Conservation (phyloP, 257 asterid genomes). For the Gentiana straminea region DNA sequence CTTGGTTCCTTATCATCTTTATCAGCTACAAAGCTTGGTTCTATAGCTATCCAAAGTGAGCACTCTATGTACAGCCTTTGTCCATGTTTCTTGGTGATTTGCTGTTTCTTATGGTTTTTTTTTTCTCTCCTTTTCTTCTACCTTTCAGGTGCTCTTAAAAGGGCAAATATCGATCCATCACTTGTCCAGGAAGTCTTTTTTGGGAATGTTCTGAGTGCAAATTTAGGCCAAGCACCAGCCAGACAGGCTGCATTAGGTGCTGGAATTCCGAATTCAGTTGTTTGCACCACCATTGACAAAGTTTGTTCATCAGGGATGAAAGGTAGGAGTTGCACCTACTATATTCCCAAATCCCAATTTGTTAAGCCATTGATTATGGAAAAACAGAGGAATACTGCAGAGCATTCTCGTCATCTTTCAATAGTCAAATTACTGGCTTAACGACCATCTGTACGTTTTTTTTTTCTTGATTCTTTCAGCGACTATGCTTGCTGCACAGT, state of each 20-base stretch:
- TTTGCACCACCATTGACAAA: constrained; percentile 89
- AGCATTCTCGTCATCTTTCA: neutral
- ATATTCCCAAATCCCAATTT: constrained; percentile 1
- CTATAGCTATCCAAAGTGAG: constrained; percentile 67
- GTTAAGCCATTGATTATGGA: neutral
- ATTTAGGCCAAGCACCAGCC: constrained; percentile 99
- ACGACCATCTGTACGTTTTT: neutral
- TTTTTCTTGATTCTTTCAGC: constrained; percentile 34
- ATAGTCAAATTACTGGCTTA: neutral
- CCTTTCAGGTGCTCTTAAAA: constrained; percentile 67
- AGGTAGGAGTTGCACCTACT: constrained; percentile 35
- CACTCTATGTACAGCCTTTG: neutral
- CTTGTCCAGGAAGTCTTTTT: constrained; percentile 89
- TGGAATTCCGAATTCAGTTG: constrained; percentile 71
- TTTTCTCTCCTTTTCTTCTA: too few species aligned
- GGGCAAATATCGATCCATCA: constrained; percentile 76
- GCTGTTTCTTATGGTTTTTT: neutral
- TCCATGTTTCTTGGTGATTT: neutral
- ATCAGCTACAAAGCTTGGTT: constrained; percentile 91
- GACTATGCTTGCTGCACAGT: constrained; percentile 83
- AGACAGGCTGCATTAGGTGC: constrained; percentile 98
- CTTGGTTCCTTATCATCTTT: constrained; percentile 87
- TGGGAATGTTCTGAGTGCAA: constrained; percentile 93
- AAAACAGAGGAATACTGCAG: neutral
- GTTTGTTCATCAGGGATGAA: constrained; percentile 97